Evolutionary conservation across 768 basidiomycete genomes (phyloP).

Genomic region (Hydnomerulius pinastri): DNA sequence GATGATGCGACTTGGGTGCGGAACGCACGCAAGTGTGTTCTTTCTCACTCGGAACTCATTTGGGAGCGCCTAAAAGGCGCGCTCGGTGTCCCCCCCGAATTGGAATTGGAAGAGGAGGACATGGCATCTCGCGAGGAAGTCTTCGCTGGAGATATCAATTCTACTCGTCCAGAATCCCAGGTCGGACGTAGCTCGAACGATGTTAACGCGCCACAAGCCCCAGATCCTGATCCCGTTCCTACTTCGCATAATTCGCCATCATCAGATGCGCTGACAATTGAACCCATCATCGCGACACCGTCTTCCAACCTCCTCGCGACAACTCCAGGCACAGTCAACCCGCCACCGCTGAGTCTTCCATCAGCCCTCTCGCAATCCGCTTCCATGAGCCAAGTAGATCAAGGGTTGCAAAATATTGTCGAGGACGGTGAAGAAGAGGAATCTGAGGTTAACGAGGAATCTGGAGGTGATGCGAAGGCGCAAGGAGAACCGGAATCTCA

Average conservation of each 20-base stretch:
- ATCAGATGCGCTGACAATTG: slow-evolving; percentile 39
- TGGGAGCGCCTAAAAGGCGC: slow-evolving; percentile 92
- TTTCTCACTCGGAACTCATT: slow-evolving; percentile 77
- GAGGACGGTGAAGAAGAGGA: slow-evolving; percentile 53
- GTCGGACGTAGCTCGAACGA: background rate
- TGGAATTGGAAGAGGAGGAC: slow-evolving; percentile 58
- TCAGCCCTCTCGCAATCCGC: slow-evolving; percentile 31
- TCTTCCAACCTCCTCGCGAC: slow-evolving; percentile 23
- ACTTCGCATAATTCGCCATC: slow-evolving; percentile 16
- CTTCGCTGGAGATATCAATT: background rate
- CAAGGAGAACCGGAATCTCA: slow-evolving; percentile 30
- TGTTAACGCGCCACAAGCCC: background rate
- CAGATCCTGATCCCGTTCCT: too few relatives aligned
- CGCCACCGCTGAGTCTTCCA: slow-evolving; percentile 41
- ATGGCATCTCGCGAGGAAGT: background rate
- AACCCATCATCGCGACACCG: slow-evolving; percentile 49
- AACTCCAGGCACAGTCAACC: slow-evolving; percentile 27
- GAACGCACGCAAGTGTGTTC: slow-evolving; percentile 72
- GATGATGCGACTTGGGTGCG: slow-evolving; percentile 76
- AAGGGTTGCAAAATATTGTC: slow-evolving; percentile 56
- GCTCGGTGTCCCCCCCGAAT: slow-evolving; percentile 83
- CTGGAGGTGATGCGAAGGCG: slow-evolving; percentile 19
- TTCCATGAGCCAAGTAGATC: slow-evolving; percentile 28
- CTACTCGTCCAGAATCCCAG: background rate
- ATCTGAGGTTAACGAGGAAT: slow-evolving; percentile 17